Evolutionary conservation across 495 filamentous ascomycete species (phyloP).

Genomic region (Letharia columbiana): DNA sequence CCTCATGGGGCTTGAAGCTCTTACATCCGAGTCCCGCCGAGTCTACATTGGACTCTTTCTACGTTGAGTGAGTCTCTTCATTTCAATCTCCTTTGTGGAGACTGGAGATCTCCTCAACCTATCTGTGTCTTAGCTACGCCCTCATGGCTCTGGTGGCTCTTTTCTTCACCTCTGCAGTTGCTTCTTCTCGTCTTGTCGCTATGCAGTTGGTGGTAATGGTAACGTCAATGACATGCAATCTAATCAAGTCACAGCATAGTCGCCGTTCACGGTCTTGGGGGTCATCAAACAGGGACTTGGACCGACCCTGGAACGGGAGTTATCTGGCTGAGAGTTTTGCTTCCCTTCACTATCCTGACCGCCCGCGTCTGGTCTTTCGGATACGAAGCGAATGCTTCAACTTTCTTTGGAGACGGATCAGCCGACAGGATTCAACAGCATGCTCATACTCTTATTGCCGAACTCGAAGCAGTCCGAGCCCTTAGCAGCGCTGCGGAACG

Average conservation of each 20-base stretch:
- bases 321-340: constrained; percentile 21
- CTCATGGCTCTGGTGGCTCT: too few relatives aligned
- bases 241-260: constrained; percentile 29
- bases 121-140: too few relatives aligned
- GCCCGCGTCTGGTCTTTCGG: constrained; percentile 17
- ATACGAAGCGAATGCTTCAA: constrained; percentile 15
- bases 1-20: constrained; percentile 1
- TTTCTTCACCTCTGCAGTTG: background rate
- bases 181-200: background rate
- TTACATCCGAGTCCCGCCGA: background rate
- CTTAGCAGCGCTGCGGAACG: constrained; percentile 24
- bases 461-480: constrained; percentile 28
- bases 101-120: too few relatives aligned
- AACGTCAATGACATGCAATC: background rate
- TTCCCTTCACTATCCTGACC: constrained; percentile 11
- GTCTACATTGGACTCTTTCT: background rate
- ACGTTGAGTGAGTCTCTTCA: constrained; percentile 5
- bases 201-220: background rate
- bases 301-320: constrained; percentile 11
- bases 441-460: constrained; percentile 23
- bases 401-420: constrained; percentile 19
- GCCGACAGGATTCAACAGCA: constrained; percentile 23
- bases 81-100: too few relatives aligned
- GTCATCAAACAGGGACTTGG: constrained; percentile 28
- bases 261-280: constrained; percentile 34